phyloP scores from a whole-genome alignment of 257 asterid species.

The Mentha longifolia region DNA sequence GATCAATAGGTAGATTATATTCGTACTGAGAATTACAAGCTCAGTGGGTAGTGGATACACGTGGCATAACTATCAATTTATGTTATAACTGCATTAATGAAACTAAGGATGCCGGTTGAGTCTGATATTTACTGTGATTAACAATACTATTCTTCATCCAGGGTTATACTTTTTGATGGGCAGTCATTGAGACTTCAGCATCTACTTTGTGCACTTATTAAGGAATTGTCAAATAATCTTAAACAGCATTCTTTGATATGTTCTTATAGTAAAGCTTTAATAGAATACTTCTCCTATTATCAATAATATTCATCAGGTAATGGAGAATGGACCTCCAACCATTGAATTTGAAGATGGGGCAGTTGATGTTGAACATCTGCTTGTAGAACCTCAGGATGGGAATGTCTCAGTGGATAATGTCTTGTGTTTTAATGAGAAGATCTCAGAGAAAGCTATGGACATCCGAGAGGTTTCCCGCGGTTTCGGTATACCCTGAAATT shows the following conservation, averaged over 20 bases:
- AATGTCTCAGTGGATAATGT: constrained; percentile 64
- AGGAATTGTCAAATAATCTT: constrained; percentile 12
- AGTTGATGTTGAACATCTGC: constrained; percentile 63
- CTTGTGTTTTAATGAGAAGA: no score
- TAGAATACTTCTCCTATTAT: constrained; percentile 24
- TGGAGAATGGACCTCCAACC: constrained; percentile 63
- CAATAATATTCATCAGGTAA: constrained; percentile 54
- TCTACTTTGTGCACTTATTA: neutral
- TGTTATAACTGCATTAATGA: neutral
- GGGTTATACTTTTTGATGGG: neutral
- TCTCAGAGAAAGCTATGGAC: constrained; percentile 50
- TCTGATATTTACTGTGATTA: neutral
- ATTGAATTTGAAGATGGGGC: constrained; percentile 65
- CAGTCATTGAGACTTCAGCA: neutral
- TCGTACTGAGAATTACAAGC: neutral
- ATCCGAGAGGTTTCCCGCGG: constrained; percentile 55
- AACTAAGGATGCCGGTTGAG: neutral
- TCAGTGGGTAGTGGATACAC: no score
- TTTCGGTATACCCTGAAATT: constrained; percentile 56
- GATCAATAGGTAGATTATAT: constrained; percentile 2
- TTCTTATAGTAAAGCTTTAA: constrained; percentile 25
- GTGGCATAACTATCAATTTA: neutral
- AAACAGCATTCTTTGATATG: neutral
- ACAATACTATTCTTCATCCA: neutral
- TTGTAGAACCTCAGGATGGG: constrained; percentile 66